Evolutionary conservation across 2,329 filamentous ascomycete species (phyloP), one percentile per base, ranked within the genome.

Genomic region (Clarireedia monteithiana): DNA sequence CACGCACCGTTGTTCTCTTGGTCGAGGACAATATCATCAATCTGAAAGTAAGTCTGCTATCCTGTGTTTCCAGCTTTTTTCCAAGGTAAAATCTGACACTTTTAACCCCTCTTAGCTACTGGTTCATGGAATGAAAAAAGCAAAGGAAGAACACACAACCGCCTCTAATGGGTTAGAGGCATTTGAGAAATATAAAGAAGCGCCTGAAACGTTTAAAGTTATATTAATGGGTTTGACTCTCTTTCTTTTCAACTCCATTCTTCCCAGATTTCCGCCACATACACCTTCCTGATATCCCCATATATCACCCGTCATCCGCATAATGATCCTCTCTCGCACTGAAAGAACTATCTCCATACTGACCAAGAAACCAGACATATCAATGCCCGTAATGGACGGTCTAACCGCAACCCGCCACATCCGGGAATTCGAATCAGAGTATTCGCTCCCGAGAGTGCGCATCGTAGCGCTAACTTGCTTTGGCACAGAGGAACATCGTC

Each of bases 381-480:
- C 74, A 53, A 82, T 82, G 79, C 79, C 79, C 0, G 70, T 79
- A 14, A 77, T 81, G 69, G 73, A 81, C 57, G 76, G 76, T 0
- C 62, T 78, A 4, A 71, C 73, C 44, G 69, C 75, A 0, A 79
- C 76, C 12, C 70, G 71, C 4, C 68, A 68, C 39, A 80, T 81
- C 15, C 72, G 78, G 4, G 68, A 71, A 3, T 69, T 75, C 20
- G 78, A 81, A 61, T 66, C 66, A 1, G 69, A 74, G 3, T 65
- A 72, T 3, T 66, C 63, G 1, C 59, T 75, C 2, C 60, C 66
- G 1, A 70, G 70, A 0, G 71, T 74, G 0, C 74, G 70, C 0
- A 75, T 81, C 39, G 74, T 80, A 38, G 78, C 77, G 0, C 62
- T 81, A 27, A 80, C 78, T 0, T 77, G 77, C 0, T 66, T 80